phyloP scores from a whole-genome alignment of 495 filamentous ascomycete genomes.

The Hyphodiscus hymeniophilus region DNA sequence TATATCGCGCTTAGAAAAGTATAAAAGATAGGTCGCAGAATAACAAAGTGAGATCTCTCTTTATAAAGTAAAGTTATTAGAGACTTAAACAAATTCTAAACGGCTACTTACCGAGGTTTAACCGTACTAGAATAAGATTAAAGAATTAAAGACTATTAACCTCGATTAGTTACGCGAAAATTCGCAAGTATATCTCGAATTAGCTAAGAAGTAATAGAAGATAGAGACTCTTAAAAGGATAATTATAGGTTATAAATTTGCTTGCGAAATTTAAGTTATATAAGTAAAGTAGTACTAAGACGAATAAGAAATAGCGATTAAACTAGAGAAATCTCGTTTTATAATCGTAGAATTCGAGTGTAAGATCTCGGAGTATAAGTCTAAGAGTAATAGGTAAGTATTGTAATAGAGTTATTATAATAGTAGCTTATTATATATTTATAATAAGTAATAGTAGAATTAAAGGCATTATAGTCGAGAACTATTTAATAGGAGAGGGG shows the following conservation, averaged over 20 bases:
- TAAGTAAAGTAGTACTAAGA: constrained; percentile 14
- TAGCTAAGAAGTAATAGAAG: constrained; percentile 9
- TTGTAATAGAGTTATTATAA: constrained; percentile 9
- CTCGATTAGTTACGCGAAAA: constrained; percentile 5
- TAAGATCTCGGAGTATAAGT: constrained; percentile 17
- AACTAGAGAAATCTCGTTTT: constrained; percentile 16
- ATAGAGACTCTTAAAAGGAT: constrained; percentile 17
- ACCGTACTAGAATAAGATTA: constrained; percentile 6
- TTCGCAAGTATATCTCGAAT: constrained; percentile 5
- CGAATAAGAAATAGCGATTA: constrained; percentile 6
- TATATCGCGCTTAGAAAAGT: background rate
- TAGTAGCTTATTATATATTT: constrained; percentile 11
- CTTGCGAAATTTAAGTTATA: constrained; percentile 14
- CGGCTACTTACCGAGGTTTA: constrained; percentile 2
- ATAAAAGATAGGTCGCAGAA: background rate
- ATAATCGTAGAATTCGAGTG: constrained; percentile 14
- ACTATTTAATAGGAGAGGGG: constrained; percentile 12
- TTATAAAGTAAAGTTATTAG: constrained; percentile 1
- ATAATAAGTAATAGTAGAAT: constrained; percentile 14
- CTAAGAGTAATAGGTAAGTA: constrained; percentile 17
- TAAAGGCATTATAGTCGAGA: constrained; percentile 11
- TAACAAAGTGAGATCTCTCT: background rate
- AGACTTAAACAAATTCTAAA: constrained; percentile 1
- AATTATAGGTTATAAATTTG: constrained; percentile 14
- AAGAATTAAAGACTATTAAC: constrained; percentile 6